Conservation (phyloP, 192 early-diverging fungal species). For the Podila minutissima region DNA sequence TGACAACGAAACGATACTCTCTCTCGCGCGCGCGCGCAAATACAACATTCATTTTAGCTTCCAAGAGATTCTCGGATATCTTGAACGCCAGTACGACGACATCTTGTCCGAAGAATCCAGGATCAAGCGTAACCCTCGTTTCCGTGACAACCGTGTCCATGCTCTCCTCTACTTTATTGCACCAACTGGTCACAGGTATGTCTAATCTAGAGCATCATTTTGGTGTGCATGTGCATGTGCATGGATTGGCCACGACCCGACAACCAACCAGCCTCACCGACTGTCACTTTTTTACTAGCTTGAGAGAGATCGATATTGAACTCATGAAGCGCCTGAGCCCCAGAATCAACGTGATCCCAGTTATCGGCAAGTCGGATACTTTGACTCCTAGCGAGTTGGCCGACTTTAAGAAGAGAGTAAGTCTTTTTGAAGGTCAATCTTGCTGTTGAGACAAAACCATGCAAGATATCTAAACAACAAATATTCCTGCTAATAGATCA, state of each 20-base stretch:
- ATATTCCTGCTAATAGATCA: constrained; percentile 63
- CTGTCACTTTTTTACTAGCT: constrained; percentile 38
- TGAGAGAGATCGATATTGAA: constrained; percentile 96
- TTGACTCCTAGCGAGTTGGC: constrained; percentile 87
- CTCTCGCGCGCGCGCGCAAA: too few species aligned
- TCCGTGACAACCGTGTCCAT: constrained; percentile 94
- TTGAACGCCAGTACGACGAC: constrained; percentile 95
- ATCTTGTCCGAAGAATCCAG: constrained; percentile 89
- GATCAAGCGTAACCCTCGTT: constrained; percentile 87
- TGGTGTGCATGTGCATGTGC: background rate
- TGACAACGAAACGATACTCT: background rate
- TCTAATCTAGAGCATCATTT: too few species aligned
- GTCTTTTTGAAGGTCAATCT: constrained; percentile 12
- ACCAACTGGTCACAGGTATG: constrained; percentile 93
- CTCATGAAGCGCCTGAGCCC: constrained; percentile 92
- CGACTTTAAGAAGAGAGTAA: constrained; percentile 88
- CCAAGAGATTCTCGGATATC: constrained; percentile 90
- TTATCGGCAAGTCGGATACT: constrained; percentile 93
- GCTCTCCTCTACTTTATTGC: constrained; percentile 98
- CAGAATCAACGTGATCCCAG: constrained; percentile 95
- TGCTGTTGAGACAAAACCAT: too few species aligned
- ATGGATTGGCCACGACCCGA: background rate
- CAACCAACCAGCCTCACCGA: background rate
- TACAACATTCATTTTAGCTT: constrained; percentile 67
- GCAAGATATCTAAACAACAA: background rate